Evolutionary conservation across 2,329 filamentous ascomycete species (phyloP).

Genomic region (Sporothrix luriei): DNA sequence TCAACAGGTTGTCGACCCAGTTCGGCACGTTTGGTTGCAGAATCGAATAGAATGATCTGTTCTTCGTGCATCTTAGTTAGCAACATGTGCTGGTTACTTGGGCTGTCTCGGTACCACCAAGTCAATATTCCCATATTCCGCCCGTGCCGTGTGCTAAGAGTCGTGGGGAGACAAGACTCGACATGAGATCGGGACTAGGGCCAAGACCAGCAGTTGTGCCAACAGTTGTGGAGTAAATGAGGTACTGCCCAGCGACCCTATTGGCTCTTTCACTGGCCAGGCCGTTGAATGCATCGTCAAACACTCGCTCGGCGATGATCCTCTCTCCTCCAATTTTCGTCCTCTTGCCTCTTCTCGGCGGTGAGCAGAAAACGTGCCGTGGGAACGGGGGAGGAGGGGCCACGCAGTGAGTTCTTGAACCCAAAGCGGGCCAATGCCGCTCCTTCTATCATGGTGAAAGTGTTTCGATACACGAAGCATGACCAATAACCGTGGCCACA

Average conservation of each 20-base stretch:
- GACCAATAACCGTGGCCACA: not conserved
- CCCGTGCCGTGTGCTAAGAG: constrained; percentile 18
- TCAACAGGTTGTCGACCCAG: not conserved
- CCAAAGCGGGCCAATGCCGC: not conserved
- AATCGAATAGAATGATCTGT: not conserved
- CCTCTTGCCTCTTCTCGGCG: not conserved
- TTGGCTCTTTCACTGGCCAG: not conserved
- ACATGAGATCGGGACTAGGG: constrained; percentile 3
- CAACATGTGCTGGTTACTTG: not conserved
- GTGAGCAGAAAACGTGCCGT: constrained; percentile 7
- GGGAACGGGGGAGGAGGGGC: not conserved
- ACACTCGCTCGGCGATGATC: constrained; percentile 23
- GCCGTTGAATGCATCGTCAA: constrained; percentile 24
- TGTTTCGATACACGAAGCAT: not conserved
- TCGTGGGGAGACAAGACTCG: constrained; percentile 7
- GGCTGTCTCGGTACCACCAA: not conserved
- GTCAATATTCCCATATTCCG: constrained; percentile 11
- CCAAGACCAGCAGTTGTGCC: constrained; percentile 15
- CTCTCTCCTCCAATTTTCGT: not conserved
- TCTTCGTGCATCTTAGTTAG: too few species aligned
- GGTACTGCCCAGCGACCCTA: constrained; percentile 1
- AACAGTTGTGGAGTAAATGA: constrained; percentile 13
- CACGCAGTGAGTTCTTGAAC: not conserved
- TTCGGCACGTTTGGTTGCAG: not conserved
- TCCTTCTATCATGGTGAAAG: not conserved